Percentiles rank a stretch among this genome's conserved stretches.
Conservation (phyloP, 805 yeast genomes). For the Candida methanosorbosa region DNA sequence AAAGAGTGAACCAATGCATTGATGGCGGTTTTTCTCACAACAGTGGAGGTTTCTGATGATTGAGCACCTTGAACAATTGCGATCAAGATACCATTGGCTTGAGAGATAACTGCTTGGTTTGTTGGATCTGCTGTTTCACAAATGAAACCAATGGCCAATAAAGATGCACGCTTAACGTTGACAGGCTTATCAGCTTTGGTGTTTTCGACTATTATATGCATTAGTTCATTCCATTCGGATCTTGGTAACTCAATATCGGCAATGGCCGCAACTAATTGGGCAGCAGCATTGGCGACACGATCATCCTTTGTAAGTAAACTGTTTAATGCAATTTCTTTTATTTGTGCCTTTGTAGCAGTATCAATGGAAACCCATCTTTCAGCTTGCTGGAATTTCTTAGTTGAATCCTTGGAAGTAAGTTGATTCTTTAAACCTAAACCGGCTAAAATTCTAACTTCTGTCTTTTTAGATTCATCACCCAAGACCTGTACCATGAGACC, state of each 20-base stretch:
- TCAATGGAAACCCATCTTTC: constrained; percentile 71
- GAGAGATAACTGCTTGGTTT: constrained; percentile 67
- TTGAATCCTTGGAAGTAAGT: constrained; percentile 69
- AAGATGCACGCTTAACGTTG: constrained; percentile 76
- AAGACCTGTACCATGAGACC: constrained; percentile 63
- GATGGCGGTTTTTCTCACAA: constrained; percentile 83
- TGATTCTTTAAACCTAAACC: constrained; percentile 84
- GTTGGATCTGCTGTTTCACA: constrained; percentile 90
- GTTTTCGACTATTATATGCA: constrained; percentile 75
- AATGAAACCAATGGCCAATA: constrained; percentile 87
- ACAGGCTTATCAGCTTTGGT: constrained; percentile 74
- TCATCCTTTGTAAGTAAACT: constrained; percentile 60
- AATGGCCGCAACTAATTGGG: constrained; percentile 92
- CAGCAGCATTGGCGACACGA: constrained; percentile 80
- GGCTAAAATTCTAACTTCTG: constrained; percentile 88
- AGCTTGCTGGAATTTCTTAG: constrained; percentile 48
- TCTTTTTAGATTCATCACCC: constrained; percentile 50
- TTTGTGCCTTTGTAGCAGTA: constrained; percentile 42
- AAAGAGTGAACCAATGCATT: constrained; percentile 87
- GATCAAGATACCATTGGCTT: constrained; percentile 85
- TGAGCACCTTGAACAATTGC: constrained; percentile 98
- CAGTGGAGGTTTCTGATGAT: constrained; percentile 60
- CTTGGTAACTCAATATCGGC: constrained; percentile 93
- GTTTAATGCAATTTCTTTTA: constrained; percentile 56
- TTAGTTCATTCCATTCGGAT: constrained; percentile 81